Evolutionary conservation across 768 basidiomycete genomes (phyloP), one percentile per base, ranked within the genome.

Genomic region (Rhodotorula toruloides): DNA sequence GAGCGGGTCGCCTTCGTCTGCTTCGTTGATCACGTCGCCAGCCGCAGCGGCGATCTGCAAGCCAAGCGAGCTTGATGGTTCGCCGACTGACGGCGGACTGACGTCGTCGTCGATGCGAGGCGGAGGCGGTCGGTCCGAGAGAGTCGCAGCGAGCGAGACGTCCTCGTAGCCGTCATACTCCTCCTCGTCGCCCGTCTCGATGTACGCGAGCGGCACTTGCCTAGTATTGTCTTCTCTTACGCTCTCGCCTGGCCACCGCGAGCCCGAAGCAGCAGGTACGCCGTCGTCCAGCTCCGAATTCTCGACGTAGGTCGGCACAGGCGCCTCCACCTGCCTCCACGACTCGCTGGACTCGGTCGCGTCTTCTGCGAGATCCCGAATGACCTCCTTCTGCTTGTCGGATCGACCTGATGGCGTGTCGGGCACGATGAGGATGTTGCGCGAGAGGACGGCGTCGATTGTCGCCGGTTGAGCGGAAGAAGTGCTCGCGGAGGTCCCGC

Each of bases 111-210:
- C 69, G 53, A 73, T 73, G 4, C 53, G 34, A 0, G 72, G 72
- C 25, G 72, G 68, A 2, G 72, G 69, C 1, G 49, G 46, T 4
- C 60, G 55, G 6, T 29, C 48, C n/a, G 59, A 57, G 0, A 54
- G 21, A 21, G 44, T 39, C 12, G 52, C 40, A 10, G 66, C 61
- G 43, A 67, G 57, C 25, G 67, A 58, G n/a, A 67, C 22, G 43
- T 74, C 73, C 46, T 75, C 74, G 63, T 72, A 74, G 14, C 74
- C 74, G 32, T 75, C 74, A 34, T 63, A 74, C 58, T 75, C 74
- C 9, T 65, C 69, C 29, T 74, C 73, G 22, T 54, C 37, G 2
- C 22, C 44, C 13, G 44, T 25, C n/a, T 22, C 8, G 44, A 46
- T 17, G 21, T 9, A 22, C 10, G 44, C 13, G 9, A 25, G 22